A percentile compares a stretch with the other conserved stretches of the same genome.
Conservation (phyloP, 495 filamentous ascomycete genomes). For the Aspergillus cristatus region DNA sequence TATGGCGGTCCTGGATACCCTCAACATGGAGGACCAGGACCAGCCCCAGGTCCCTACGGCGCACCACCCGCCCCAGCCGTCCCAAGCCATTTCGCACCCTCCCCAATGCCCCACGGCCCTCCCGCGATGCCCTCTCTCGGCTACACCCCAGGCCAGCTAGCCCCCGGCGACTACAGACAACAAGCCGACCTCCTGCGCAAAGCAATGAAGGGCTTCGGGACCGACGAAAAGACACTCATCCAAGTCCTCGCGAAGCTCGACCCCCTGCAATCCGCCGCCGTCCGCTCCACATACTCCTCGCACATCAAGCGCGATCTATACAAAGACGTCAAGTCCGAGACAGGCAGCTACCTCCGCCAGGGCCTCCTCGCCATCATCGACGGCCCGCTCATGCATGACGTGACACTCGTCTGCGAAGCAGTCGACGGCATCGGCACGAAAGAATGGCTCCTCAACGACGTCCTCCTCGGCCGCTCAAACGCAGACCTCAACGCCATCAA, state of each 20-base stretch:
- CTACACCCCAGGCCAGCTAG: conserved; percentile 52
- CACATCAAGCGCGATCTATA: conserved; percentile 57
- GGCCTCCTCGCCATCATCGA: conserved; percentile 62
- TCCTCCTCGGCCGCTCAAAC: conserved; percentile 73
- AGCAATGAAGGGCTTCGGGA: conserved; percentile 90
- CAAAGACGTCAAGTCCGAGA: conserved; percentile 68
- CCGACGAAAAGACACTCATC: conserved; percentile 69
- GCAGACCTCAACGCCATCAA: conserved; percentile 81
- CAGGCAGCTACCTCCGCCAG: conserved; percentile 58
- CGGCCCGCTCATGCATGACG: conserved; percentile 68
- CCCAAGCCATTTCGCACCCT: conserved; percentile 10
- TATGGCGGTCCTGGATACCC: conserved; percentile 9
- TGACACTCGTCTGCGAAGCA: conserved; percentile 52
- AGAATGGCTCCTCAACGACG: conserved; percentile 75
- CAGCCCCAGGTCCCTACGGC: conserved; percentile 17
- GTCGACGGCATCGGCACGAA: conserved; percentile 77
- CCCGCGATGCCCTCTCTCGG: conserved; percentile 46
- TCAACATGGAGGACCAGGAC: conserved; percentile 9
- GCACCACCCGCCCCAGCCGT: conserved; percentile 23
- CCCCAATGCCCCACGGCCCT: conserved; percentile 11
- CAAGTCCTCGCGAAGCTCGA: conserved; percentile 55
- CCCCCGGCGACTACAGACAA: conserved; percentile 50
- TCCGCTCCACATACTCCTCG: conserved; percentile 55
- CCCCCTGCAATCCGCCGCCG: conserved; percentile 59
- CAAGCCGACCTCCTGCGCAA: conserved; percentile 63